A percentile compares a stretch with the other conserved stretches of the same genome.
These are phyloP conservation scores for Quercus dentata DNA, from an alignment of 306 rosid species.

Conservation along the genomic window DNA sequence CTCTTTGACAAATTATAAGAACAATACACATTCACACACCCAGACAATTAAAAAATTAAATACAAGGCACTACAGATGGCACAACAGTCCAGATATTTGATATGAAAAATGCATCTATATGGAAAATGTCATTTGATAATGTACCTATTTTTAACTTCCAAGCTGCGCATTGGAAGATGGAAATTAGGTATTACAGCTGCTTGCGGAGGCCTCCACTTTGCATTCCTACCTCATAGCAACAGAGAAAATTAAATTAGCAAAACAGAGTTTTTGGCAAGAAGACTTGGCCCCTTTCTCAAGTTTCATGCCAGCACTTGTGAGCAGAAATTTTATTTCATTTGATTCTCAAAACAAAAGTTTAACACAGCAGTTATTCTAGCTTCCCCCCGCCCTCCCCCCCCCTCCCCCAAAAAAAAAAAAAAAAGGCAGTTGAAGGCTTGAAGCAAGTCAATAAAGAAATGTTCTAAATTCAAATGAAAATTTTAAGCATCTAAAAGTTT, in stretches of 20 bases:
- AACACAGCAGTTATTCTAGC: neutral
- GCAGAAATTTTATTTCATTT: neutral
- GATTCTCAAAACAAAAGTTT: neutral
- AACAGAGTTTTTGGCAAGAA: neutral
- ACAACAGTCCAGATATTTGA: neutral
- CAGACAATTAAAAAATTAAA: neutral
- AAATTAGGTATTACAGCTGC: slow-evolving; percentile 58
- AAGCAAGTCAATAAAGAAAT: neutral
- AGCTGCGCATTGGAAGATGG: slow-evolving; percentile 98
- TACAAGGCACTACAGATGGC: too few species aligned
- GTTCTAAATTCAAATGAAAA: neutral
- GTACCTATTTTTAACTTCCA: slow-evolving; percentile 77
- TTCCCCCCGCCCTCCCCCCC: too few species aligned
- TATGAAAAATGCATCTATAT: slow-evolving; percentile 1
- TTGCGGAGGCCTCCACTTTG: slow-evolving; percentile 54
- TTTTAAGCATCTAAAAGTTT: neutral
- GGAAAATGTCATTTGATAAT: slow-evolving; percentile 11
- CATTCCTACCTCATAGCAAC: slow-evolving; percentile 41
- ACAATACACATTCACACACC: neutral
- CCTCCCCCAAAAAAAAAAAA: neutral
- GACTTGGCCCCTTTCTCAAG: neutral
- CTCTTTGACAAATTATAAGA: neutral
- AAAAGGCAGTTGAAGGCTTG: neutral
- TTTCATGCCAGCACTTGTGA: neutral
- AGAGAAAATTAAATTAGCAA: slow-evolving; percentile 15